phyloP scores from a whole-genome alignment of 768 basidiomycete genomes.

The Macrolepiota dolichaula region DNA sequence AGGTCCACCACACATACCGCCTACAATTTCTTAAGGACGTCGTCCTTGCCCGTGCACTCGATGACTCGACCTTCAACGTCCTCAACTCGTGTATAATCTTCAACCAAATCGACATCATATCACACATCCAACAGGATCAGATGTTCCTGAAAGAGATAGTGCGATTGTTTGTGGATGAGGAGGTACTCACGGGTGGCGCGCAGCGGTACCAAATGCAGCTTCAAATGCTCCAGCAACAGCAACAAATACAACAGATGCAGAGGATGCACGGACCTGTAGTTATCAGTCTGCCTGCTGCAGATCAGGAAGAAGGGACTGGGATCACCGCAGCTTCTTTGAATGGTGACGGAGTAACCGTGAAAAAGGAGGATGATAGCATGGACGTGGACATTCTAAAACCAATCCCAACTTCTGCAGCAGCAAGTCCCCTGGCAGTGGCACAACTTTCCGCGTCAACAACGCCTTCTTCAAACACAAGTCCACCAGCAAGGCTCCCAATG shows the following conservation, averaged over 20 bases:
- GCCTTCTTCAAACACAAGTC: neutral
- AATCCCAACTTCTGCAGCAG: neutral
- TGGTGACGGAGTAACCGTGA: constrained; percentile 33
- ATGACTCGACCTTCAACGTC: constrained; percentile 96
- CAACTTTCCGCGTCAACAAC: constrained; percentile 14
- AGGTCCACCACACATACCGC: constrained; percentile 96
- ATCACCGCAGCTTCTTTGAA: constrained; percentile 22
- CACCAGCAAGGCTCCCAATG: constrained; percentile 15
- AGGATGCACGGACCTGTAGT: constrained; percentile 19
- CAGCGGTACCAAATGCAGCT: constrained; percentile 16
- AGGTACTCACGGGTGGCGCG: constrained; percentile 43
- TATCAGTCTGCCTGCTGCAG: constrained; percentile 6
- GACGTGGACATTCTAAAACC: constrained; percentile 32
- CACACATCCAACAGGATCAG: constrained; percentile 77
- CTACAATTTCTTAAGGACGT: constrained; percentile 98
- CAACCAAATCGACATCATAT: constrained; percentile 98
- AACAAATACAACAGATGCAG: constrained; percentile 15
- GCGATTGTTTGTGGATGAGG: constrained; percentile 68
- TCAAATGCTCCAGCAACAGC: constrained; percentile 23
- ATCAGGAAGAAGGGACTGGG: constrained; percentile 1
- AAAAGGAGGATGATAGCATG: constrained; percentile 32
- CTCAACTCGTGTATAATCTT: constrained; percentile 97
- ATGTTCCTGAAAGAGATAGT: constrained; percentile 78
- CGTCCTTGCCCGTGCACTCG: constrained; percentile 89
- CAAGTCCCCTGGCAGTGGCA: constrained; percentile 5